Base-by-base conservation (phyloP, 768 basidiomycete species). In the Hypholoma fasciculare region DNA sequence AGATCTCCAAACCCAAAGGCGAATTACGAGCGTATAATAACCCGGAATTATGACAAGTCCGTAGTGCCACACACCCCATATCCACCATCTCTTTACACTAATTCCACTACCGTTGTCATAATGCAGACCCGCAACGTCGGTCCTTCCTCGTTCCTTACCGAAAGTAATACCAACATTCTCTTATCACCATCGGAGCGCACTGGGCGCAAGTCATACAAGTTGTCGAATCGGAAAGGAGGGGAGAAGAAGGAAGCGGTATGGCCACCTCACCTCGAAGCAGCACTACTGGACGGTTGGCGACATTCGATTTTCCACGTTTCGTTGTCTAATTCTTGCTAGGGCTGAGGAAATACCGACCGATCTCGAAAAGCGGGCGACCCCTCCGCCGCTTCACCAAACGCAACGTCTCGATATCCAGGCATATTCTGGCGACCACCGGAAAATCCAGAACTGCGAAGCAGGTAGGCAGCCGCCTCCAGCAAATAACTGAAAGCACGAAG, bases 391-490 rank as follows among this genome's bases (percentile, higher is more conserved):
- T 86, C 67, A 89, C 89, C 39, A 83, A 86, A 76, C 80, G 89
- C 52, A 90, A 90, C 71, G 80, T 84, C 46, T 88, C 88, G 71
- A 87, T 90, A 61, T 85, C 88, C 46, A 82, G 87, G 57, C 82
- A 86, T 68, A 89, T 90, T 65, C 79, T 77, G 66, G 72, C 74
- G 12, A 78, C 75, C 43, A 90, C 89, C 1, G 87, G 89, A 3
- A 82, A 84, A 65, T 74, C 75, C 53, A 77, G 89, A 60, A 84
- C 87, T 4, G 78, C 88, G 13, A 90, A 90, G 69, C 89, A 90
- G 70, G 88, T 90, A 47, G 88, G 89, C 55, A 88, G 85, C 66
- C 85, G 89, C 50, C 76, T 90, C 44, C 89, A 90, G 67, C 88
- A 90, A 65, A 80, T 90, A 52, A 76, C 87, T 57, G 87, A 89